phyloP scores from a whole-genome alignment of 768 basidiomycete genomes.

The Floccularia luteovirens region DNA sequence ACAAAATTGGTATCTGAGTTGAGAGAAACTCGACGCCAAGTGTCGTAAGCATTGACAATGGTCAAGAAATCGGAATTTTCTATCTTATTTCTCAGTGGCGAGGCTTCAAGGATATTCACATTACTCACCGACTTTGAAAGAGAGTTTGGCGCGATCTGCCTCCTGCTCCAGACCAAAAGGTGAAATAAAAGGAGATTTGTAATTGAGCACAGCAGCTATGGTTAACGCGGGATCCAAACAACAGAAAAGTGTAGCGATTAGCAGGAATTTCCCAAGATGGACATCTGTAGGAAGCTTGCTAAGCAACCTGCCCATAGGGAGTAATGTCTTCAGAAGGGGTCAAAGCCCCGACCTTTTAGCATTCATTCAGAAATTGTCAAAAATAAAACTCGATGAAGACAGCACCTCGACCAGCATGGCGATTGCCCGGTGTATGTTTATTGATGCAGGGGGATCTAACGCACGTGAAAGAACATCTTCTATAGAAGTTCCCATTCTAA shows the following conservation, averaged over 20 bases:
- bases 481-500: conserved; percentile 77
- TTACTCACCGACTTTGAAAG: conserved; percentile 66
- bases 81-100: conserved; percentile 18
- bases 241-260: conserved; percentile 76
- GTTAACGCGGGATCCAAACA: conserved; percentile 97
- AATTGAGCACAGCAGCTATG: conserved; percentile 86
- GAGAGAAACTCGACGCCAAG: conserved; percentile 81
- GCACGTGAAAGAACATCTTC: conserved; percentile 86
- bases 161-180: conserved; percentile 85
- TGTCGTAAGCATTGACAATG: conserved; percentile 82
- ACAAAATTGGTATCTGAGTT: conserved; percentile 50
- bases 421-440: conserved; percentile 89
- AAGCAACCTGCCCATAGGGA: conserved; percentile 79
- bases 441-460: conserved; percentile 78
- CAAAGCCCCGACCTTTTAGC: conserved; percentile 69
- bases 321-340: conserved; percentile 88
- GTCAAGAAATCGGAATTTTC: conserved; percentile 96
- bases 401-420: too few species aligned
- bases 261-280: conserved; percentile 88
- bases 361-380: too few species aligned
- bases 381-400: too few species aligned
- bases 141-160: conserved; percentile 75
- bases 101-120: not conserved
- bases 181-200: conserved; percentile 88
- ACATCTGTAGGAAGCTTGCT: conserved; percentile 94